Conservation (phyloP, 371 early-diverging fungal genomes). For the Haplosporangium sp. region DNA sequence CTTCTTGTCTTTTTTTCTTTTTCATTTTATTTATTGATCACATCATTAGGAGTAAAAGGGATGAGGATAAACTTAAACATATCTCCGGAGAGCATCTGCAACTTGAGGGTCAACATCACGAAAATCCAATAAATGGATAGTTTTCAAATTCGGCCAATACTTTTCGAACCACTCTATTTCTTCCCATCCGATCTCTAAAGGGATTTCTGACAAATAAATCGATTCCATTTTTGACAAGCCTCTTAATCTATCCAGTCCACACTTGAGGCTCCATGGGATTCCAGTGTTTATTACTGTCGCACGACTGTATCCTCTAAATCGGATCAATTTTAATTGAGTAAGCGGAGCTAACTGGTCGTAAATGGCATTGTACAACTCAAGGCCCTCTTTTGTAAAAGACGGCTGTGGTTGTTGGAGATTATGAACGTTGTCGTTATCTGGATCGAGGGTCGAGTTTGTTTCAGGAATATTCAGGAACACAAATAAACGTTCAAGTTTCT, state of each 20-base stretch:
- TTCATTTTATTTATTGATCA: too few relatives aligned
- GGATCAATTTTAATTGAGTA: not conserved
- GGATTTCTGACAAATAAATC: not conserved
- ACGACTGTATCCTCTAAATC: conserved; percentile 1
- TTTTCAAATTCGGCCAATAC: conserved; percentile 10
- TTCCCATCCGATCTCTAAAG: not conserved
- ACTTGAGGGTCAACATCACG: too few relatives aligned
- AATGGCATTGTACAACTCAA: not conserved
- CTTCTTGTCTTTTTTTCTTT: too few relatives aligned
- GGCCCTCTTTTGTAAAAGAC: not conserved
- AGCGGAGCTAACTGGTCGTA: conserved; percentile 11
- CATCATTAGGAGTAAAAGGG: too few relatives aligned
- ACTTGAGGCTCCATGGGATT: conserved; percentile 8
- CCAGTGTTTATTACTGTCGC: not conserved
- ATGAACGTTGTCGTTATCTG: too few relatives aligned
- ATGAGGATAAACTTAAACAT: too few relatives aligned
- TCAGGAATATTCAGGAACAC: not conserved
- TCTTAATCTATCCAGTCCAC: conserved; percentile 1
- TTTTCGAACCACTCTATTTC: conserved; percentile 12
- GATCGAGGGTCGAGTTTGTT: too few relatives aligned
- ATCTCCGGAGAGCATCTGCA: too few relatives aligned
- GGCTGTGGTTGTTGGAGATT: too few relatives aligned
- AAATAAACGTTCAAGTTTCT: not conserved
- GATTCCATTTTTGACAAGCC: conserved; percentile 6
- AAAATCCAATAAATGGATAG: not conserved